Base-by-base conservation (phyloP, 129 eudicot genomes). In the Daucus carota region DNA sequence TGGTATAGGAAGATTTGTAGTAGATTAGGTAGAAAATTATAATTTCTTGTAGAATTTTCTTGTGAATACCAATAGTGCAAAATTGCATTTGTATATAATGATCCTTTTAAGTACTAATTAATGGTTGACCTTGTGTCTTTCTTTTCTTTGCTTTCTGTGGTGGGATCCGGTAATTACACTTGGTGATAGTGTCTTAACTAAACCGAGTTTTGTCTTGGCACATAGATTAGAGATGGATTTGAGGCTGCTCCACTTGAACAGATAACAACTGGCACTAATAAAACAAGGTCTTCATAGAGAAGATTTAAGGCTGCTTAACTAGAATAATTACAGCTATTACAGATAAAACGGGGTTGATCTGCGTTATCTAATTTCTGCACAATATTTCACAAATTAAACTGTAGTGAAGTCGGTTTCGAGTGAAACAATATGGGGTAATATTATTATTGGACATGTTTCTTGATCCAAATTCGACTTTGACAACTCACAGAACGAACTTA, bases 101-200 rank as follows among this genome's bases (percentile, higher is more conserved):
- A 22, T 28, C 20, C 15, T 36, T 54, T 50, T 16, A 40, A 75
- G 38, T 75, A 75, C 42, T 75, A 57, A 26, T 59, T 59, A 24
- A n/a, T 75, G 54, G 70, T 75, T 59, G 54, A 75, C 70, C 70
- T 57, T 75, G 0, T 29, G 59, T 50, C 26, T 52, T 33, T 52
- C 29, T 74, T 67, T 32, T 20, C 52, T 67, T 32, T 20, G 1
- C 5, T 18, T 67, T 18, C 42, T 33, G 11, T 32, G 41, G n/a
- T 65, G 70, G 70, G 69, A n/a, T n/a, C n/a, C n/a, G n/a, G 32
- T 33, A 26, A 24, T 26, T 38, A 38, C 33, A 36, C 29, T 43
- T 38, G 43, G 20, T 69, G 16, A 18, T 36, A 9, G 73, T 18
- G 73, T 65, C 16, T 42, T 14, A 33, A 66, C 41, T 66, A 7